Percentiles rank a stretch among this genome's conserved stretches.
phyloP scores from a whole-genome alignment of 2,329 filamentous ascomycete species.

The Xylariales sp. region DNA sequence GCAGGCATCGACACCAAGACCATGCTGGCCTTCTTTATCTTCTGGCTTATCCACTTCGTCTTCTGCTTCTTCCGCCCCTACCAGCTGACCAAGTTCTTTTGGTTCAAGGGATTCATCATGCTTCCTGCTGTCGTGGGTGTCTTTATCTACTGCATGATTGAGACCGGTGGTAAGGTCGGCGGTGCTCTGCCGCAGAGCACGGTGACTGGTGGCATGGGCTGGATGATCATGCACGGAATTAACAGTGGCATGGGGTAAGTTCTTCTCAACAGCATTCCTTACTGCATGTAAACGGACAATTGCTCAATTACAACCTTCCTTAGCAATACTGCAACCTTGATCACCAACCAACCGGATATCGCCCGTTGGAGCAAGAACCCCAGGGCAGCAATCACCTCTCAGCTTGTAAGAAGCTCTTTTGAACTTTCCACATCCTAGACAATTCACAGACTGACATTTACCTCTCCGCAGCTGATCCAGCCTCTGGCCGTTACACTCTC shows the following conservation, averaged over 20 bases:
- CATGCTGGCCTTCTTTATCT: conserved; percentile 32
- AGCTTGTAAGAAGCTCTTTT: conserved; percentile 2
- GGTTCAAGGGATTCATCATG: conserved; percentile 35
- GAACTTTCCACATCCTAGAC: background rate
- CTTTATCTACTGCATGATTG: conserved; percentile 7
- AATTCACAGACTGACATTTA: background rate
- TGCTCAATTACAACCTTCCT: background rate
- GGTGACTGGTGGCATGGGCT: conserved; percentile 2
- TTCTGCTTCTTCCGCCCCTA: conserved; percentile 39
- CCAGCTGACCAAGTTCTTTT: conserved; percentile 39
- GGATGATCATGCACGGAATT: conserved; percentile 6
- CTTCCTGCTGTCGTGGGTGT: conserved; percentile 23
- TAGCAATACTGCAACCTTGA: conserved; percentile 4
- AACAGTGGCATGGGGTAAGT: conserved; percentile 4
- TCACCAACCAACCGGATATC: conserved; percentile 6
- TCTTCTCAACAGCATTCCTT: background rate
- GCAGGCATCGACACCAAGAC: conserved; percentile 32
- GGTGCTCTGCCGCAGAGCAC: background rate
- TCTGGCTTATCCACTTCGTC: conserved; percentile 32
- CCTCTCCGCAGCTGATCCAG: conserved; percentile 1
- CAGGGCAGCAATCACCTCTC: conserved; percentile 1
- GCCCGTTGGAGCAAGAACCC: conserved; percentile 4
- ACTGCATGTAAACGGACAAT: no score
- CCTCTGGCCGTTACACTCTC: conserved; percentile 5
- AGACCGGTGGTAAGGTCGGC: conserved; percentile 1